Evolutionary conservation across 2,329 filamentous ascomycete genomes (phyloP).

Genomic region (Cadophora malorum): DNA sequence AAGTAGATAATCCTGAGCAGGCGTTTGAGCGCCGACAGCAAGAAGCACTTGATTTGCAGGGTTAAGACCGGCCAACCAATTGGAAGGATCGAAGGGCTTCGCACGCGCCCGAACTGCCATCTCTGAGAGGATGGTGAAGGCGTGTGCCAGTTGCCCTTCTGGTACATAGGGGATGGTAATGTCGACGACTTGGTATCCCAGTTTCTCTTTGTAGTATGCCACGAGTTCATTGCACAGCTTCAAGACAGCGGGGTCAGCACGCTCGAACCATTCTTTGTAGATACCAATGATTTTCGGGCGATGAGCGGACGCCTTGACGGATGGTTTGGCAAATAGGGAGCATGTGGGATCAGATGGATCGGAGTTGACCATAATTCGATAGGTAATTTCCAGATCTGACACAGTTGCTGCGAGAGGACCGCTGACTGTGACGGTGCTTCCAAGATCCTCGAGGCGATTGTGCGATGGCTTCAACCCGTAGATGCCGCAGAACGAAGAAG

Average conservation of each 20-base stretch:
- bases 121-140: slow-evolving; percentile 78
- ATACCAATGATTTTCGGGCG: slow-evolving; percentile 70
- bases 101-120: slow-evolving; percentile 56
- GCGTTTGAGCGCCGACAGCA: slow-evolving; percentile 66
- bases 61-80: slow-evolving; percentile 63
- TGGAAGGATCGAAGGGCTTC: slow-evolving; percentile 20
- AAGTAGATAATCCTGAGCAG: slow-evolving; percentile 72
- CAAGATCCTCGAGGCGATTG: slow-evolving; percentile 66
- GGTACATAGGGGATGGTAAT: slow-evolving; percentile 70
- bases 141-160: slow-evolving; percentile 79
- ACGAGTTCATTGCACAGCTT: slow-evolving; percentile 67
- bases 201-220: slow-evolving; percentile 59
- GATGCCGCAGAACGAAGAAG: slow-evolving; percentile 49
- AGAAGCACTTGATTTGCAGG: slow-evolving; percentile 75
- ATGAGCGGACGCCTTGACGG: slow-evolving; percentile 49
- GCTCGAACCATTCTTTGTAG: slow-evolving; percentile 71
- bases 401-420: slow-evolving; percentile 80
- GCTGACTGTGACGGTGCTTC: slow-evolving; percentile 64
- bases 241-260: slow-evolving; percentile 68
- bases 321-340: slow-evolving; percentile 65
- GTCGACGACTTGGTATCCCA: slow-evolving; percentile 59
- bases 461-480: slow-evolving; percentile 84
- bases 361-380: slow-evolving; percentile 76
- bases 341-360: slow-evolving; percentile 68
- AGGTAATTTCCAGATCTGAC: slow-evolving; percentile 81